Base-by-base conservation (phyloP, 345 rosid genomes). In the Theobroma cacao region DNA sequence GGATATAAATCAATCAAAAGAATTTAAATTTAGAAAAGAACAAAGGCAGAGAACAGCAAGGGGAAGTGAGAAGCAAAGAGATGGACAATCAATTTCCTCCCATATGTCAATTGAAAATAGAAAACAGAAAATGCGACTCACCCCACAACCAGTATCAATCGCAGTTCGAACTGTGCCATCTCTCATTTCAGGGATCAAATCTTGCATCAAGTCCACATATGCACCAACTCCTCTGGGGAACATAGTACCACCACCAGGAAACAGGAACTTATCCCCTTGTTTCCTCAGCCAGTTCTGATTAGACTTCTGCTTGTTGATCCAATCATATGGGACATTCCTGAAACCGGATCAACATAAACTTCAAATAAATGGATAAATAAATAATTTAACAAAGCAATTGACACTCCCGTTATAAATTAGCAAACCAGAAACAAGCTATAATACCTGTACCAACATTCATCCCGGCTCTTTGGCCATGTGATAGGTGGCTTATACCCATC, bases 211-310 rank as follows among this genome's bases (percentile, higher is more conserved):
- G 85, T 96, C 97, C 34, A 96, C 99, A 75, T 96, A 96, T 20
- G 94, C 97, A 77, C 97, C 81, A 78, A 96, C 99, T 82, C 99
- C 99, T 65, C 69, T 81, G 2, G 99, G 98, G 86, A 96, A 96
- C 99, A 96, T 96, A 12, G 99, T 96, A 79, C 99, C 99, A 1
- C 99, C 99, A 64, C 99, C 99, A 4, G 99, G 99, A 68, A 96
- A 96, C 47, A 83, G 79, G 88, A 96, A 96, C 81, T 91, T 94
- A 20, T 96, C 98, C 76, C 98, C 98, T 62, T 94, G 84, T 85
- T 96, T 96, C 79, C 91, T 87, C 76, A 94, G 87, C 99, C 99
- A 96, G 55, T 96, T 87, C 85, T 96, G 99, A 78, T 96, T 96
- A 36, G 99, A 96, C 84, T 96, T 96, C 87, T 92, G 87, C 85